Evolutionary conservation across 192 early-diverging fungal genomes (phyloP).

Genomic region (Chytriomyces sp.): DNA sequence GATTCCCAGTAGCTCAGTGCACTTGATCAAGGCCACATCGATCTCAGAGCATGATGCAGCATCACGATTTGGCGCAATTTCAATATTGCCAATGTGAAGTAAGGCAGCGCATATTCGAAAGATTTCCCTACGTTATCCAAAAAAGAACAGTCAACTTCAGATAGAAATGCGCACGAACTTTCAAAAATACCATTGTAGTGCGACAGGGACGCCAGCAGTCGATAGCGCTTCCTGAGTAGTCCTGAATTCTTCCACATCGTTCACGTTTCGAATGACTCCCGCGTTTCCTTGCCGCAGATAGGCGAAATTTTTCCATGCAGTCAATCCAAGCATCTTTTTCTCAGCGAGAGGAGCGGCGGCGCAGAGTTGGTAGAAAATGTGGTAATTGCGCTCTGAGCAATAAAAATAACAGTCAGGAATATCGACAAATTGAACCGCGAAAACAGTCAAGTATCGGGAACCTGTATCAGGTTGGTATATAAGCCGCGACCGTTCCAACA

Average conservation of each 20-base stretch:
- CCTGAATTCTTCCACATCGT: conserved; percentile 82
- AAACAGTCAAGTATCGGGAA: background rate
- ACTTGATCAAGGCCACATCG: conserved; percentile 18
- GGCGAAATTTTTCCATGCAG: conserved; percentile 66
- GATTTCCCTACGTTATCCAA: conserved; percentile 16
- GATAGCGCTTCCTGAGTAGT: conserved; percentile 77
- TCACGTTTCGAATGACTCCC: conserved; percentile 71
- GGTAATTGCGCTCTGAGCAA: conserved; percentile 81
- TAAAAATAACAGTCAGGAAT: background rate
- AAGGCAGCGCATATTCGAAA: conserved; percentile 35
- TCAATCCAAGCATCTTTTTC: conserved; percentile 70
- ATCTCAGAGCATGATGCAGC: background rate
- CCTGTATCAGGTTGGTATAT: conserved; percentile 77
- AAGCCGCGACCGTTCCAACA: conserved; percentile 87
- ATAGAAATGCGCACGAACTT: background rate
- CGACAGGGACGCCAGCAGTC: conserved; percentile 75
- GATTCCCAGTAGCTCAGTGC: conserved; percentile 19
- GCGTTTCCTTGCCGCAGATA: conserved; percentile 79
- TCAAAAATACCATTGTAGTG: conserved; percentile 69
- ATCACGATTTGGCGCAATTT: conserved; percentile 7
- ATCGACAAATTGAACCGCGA: background rate
- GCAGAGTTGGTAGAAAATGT: conserved; percentile 86
- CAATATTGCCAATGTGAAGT: conserved; percentile 54
- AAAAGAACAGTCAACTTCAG: background rate
- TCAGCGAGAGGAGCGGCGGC: conserved; percentile 40